These are phyloP conservation scores for Backusella liffmaniae DNA, from an alignment of 192 early-diverging fungal species.

Conservation along the genomic window DNA sequence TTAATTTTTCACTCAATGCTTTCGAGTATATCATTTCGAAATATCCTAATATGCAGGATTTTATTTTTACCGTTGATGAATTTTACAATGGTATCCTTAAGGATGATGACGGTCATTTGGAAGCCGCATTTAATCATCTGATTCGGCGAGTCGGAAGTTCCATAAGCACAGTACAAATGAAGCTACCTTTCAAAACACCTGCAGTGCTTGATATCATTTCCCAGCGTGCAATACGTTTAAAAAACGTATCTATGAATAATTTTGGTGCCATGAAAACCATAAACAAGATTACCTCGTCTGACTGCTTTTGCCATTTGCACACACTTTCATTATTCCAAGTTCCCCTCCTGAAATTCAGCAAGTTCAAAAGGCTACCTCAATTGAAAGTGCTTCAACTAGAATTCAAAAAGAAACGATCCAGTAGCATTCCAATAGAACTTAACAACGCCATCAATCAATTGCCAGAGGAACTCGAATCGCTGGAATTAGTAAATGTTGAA, in stretches of 20 bases:
- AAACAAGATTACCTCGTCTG: neutral
- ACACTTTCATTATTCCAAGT: neutral
- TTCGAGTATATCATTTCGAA: neutral
- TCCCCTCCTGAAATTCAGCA: neutral
- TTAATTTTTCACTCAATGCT: neutral
- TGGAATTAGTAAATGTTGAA: neutral
- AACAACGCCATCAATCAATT: neutral
- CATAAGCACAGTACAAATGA: neutral
- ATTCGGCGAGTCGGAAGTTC: neutral
- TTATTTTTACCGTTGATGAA: neutral
- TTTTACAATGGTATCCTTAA: neutral
- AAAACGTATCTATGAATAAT: neutral
- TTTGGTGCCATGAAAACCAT: conserved; percentile 1
- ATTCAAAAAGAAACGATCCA: neutral
- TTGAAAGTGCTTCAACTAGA: neutral
- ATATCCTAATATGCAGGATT: neutral
- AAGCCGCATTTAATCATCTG: neutral
- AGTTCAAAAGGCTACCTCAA: neutral
- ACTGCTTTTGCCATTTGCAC: neutral
- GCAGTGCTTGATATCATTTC: neutral
- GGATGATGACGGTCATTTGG: neutral
- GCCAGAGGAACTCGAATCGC: neutral
- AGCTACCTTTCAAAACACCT: neutral
- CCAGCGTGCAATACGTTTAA: neutral
- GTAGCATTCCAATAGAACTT: neutral